Base-by-base conservation (phyloP, 2,329 filamentous ascomycete genomes). In the Ophiosphaerella narmari region DNA sequence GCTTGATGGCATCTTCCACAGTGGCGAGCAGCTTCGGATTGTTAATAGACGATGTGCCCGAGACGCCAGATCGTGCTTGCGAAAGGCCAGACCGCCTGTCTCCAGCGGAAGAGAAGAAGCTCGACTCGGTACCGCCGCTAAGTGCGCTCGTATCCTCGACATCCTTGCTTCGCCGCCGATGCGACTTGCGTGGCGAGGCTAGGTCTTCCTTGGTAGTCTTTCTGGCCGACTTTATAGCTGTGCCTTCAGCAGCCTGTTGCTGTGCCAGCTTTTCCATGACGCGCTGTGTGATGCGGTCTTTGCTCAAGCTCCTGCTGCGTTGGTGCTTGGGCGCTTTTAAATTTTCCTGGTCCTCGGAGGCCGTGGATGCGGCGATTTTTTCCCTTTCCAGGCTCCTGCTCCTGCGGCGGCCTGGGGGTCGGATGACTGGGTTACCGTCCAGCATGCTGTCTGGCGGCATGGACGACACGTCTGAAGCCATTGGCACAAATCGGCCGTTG, bases 21-120 rank as follows among this genome's bases (percentile, higher is more conserved):
- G 91, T 94, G 65, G 94, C 90, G 2, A 97, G 81, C 2, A 97
- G 77, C 68, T 91, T 94, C 0, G 92, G 92, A 65, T 97, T 96
- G 75, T 95, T 96, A 70, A 95, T 90, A 0, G 90, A 93, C 3
- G 90, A 90, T 1, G 74, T 74, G 51, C 62, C 70, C 8, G 73
- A 75, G 18, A 71, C 59, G 57, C 82, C 81, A 7, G 86, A 88
- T 50, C 81, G 79, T 54, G 80, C 74, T 57, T 82, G 79, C 46
- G 79, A 75, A 61, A 85, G 81, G 13, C 76, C 79, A 35, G 82
- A 83, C 54, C 78, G 78, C 32, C 80, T 78, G 59, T 82, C 82
- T 47, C 83, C 67, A 57, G 81, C 80, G 37, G 82, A 86, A 48
- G 82, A 86, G 36, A 86, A 71, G 36, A 86, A 67, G 62, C 85